Evolutionary conservation across 441 rosid species (phyloP).

Genomic region (Capsella rubella): DNA sequence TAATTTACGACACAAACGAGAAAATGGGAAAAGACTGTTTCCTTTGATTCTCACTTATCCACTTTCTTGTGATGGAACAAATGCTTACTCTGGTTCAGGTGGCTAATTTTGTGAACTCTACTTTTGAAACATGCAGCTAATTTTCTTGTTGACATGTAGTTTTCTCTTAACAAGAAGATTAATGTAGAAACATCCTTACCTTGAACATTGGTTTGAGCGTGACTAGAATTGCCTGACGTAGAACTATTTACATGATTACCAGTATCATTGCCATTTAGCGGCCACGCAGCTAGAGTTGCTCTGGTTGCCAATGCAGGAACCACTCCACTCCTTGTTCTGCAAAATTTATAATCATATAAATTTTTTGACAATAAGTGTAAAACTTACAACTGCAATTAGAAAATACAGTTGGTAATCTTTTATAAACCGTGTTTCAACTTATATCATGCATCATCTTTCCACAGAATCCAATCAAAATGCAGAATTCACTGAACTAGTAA

Average conservation of each 20-base stretch:
- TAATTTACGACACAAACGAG: not conserved
- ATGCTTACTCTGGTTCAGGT: not conserved
- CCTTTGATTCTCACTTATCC: not conserved
- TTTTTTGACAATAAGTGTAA: not conserved
- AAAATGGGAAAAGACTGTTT: not conserved
- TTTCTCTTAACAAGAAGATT: constrained; percentile 8
- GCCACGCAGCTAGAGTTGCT: constrained; percentile 93
- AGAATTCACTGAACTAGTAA: constrained; percentile 7
- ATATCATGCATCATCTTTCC: constrained; percentile 21
- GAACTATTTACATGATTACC: constrained; percentile 49
- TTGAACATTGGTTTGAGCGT: constrained; percentile 50
- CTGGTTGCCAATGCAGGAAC: constrained; percentile 74
- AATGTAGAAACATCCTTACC: constrained; percentile 52
- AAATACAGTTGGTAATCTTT: not conserved
- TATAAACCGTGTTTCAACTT: not conserved
- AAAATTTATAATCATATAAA: constrained; percentile 27
- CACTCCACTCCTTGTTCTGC: constrained; percentile 71
- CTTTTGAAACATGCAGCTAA: not conserved
- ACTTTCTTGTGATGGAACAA: constrained; percentile 8
- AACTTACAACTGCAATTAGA: not conserved
- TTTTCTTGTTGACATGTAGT: not conserved
- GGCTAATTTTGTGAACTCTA: constrained; percentile 8
- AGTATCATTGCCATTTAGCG: constrained; percentile 46
- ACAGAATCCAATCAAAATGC: constrained; percentile 21
- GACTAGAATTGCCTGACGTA: constrained; percentile 46